phyloP scores from a whole-genome alignment of 179 eudicot genomes.

The Spergularia azorica region DNA sequence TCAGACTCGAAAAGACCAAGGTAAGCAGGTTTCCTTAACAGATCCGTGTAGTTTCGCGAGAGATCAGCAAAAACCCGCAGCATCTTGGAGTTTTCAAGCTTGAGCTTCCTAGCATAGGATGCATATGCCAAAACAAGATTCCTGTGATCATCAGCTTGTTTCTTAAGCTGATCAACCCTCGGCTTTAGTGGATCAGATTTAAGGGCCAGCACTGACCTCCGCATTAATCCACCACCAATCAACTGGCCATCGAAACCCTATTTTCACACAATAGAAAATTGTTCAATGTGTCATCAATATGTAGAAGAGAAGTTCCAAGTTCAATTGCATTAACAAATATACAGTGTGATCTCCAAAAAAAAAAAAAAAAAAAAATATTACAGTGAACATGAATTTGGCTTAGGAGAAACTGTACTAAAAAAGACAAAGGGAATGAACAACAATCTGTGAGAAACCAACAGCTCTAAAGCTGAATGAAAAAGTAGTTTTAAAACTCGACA shows the following conservation, averaged over 20 bases:
- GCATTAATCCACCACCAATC: constrained; percentile 33
- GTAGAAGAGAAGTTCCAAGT: neutral
- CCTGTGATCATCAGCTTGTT: constrained; percentile 88
- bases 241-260: constrained; percentile 41
- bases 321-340: neutral
- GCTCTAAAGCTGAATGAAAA: neutral
- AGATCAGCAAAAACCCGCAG: constrained; percentile 72
- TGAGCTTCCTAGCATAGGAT: constrained; percentile 85
- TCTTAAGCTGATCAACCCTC: constrained; percentile 74
- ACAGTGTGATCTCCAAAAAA: no score
- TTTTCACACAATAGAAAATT: constrained; percentile 11
- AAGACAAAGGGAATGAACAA: neutral
- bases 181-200: constrained; percentile 92
- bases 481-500: neutral
- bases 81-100: constrained; percentile 90
- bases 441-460: neutral
- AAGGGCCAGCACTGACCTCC: constrained; percentile 68
- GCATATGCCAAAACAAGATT: constrained; percentile 73
- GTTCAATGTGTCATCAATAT: constrained; percentile 5
- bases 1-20: constrained; percentile 52
- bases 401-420: no score
- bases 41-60: constrained; percentile 67
- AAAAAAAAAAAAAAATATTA: no score
- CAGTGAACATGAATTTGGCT: neutral
- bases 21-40: constrained; percentile 51